Evolutionary conservation across 1,284 basidiomycete species (phyloP), one percentile per base, ranked within the genome.

Genomic region (Tylopilus sp.): DNA sequence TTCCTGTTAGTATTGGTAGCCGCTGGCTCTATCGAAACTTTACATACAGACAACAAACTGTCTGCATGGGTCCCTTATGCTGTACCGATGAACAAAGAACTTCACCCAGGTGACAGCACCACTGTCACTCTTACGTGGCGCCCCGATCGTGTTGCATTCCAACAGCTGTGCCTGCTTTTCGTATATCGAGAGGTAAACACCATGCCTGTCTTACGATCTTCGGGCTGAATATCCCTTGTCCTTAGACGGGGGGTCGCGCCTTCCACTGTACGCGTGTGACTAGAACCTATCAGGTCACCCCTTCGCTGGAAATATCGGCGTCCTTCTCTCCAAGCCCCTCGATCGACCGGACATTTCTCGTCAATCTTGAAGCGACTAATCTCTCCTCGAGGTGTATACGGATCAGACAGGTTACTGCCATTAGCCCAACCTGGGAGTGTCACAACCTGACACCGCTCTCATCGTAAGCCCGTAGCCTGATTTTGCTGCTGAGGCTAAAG

Each of bases 351-450:
- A 59, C 74, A 26, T 89, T 81, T 61, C 57, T 73, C 6, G 46
- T 89, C n/a, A 73, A 77, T 45, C 56, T 90, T 8, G 79, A 82
- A 52, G 56, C 86, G 7, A 74, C 73, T 42, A 87, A 86, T 59
- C 51, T 72, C 4, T 60, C 65, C 16, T 69, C 71, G 2, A 64
- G 63, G n/a, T 57, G 70, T 25, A 57, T 86, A n/a, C 58, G 66
- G 23, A 53, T 91, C 7, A 71, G 70, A 2, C 82, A 87, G 56
- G 57, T 89, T 6, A 77, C 74, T 12, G 75, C 77, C 13, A 55
- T 88, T 41, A 88, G 89, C 59, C 78, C 84, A 1, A 69, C 71
- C 10, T 90, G 88, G 88, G 63, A 65, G 33, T 82, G 78, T 56
- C 61, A 58, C 5, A 58, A 74, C 19, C 48, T 77, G 16, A 54